Evolutionary conservation across 2,329 filamentous ascomycete species (phyloP), one percentile per base, ranked within the genome.

Genomic region (Penicillium italicum): DNA sequence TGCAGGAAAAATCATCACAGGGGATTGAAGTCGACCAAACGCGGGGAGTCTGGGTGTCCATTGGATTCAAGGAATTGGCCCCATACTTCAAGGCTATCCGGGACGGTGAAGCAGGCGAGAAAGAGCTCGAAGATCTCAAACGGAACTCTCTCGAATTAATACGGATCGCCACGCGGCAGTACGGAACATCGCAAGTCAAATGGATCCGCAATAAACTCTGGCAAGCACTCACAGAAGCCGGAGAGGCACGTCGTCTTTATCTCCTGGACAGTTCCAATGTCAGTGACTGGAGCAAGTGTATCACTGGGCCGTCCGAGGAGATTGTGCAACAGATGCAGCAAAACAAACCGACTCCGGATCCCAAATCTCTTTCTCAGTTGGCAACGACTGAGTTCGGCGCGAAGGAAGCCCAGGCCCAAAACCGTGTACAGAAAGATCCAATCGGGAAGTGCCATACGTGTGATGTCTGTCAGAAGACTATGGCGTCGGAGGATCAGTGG

Each of bases 21-120:
- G 87, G 85, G 0, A 72, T 78, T 1, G 61, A 72, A 0, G 74
- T 94, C 2, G 91, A 97, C 67, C 81, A 85, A 61, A 89, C 84
- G 1, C 85, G 86, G 50, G 95, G 94, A 0, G 95, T 99, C 41
- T 99, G 93, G 91, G 89, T 96, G 50, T 94, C 92, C 1, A 99
- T 99, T 59, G 94, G 94, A 1, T 97, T 91, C 74, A 97, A 95
- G 70, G 91, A 99, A 69, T 88, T 97, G 68, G 82, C 89, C 55
- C 80, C 84, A 0, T 96, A 91, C 66, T 76, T 92, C 24, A 65
- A 75, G 2, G 81, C 82, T 64, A 74, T 61, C 58, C 71, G 55
- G 64, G 62, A 50, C 24, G 63, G 51, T 58, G 65, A 28, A 46
- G 60, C 38, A 50, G 66, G 50, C 52, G 42, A 66, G 54, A 24